Evolutionary conservation across 768 basidiomycete species (phyloP).

Genomic region (Kwoniella newhampshirensis): DNA sequence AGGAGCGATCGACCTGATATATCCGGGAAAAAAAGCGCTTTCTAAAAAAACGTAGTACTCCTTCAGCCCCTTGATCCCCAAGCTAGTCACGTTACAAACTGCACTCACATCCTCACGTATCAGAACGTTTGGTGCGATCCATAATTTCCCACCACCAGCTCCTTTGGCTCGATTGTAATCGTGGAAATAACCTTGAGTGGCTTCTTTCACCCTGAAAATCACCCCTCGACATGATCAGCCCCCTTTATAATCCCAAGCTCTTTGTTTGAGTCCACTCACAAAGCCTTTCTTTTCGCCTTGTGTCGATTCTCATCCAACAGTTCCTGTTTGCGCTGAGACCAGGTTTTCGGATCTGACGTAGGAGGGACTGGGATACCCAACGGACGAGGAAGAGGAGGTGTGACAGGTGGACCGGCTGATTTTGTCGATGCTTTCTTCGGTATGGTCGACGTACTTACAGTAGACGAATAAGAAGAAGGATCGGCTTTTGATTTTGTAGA

Average conservation of each 20-base stretch:
- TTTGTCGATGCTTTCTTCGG: slow-evolving; percentile 1
- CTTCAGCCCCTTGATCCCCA: not conserved
- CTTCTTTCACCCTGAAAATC: slow-evolving; percentile 63
- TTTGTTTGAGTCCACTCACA: slow-evolving; percentile 47
- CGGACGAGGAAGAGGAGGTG: slow-evolving; percentile 58
- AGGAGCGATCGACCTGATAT: slow-evolving; percentile 69
- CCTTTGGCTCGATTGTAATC: slow-evolving; percentile 76
- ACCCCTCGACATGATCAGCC: no score
- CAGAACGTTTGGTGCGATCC: slow-evolving; percentile 84
- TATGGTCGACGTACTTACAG: not conserved
- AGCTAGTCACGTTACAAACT: no score
- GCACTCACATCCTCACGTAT: slow-evolving; percentile 80
- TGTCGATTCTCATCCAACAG: slow-evolving; percentile 70
- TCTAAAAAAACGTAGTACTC: slow-evolving; percentile 59
- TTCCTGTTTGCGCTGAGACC: slow-evolving; percentile 66
- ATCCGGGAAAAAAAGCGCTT: slow-evolving; percentile 88
- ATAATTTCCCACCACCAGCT: slow-evolving; percentile 83
- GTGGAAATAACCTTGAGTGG: slow-evolving; percentile 79
- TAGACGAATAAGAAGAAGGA: slow-evolving; percentile 1
- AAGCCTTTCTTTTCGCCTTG: slow-evolving; percentile 63
- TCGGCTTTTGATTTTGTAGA: slow-evolving; percentile 4
- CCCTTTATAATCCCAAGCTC: no score
- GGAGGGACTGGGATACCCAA: slow-evolving; percentile 75
- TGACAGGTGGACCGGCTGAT: slow-evolving; percentile 5
- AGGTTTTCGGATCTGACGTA: slow-evolving; percentile 61